Conservation (phyloP, 2,329 filamentous ascomycete species). For the Aspergillus brasiliensis region DNA sequence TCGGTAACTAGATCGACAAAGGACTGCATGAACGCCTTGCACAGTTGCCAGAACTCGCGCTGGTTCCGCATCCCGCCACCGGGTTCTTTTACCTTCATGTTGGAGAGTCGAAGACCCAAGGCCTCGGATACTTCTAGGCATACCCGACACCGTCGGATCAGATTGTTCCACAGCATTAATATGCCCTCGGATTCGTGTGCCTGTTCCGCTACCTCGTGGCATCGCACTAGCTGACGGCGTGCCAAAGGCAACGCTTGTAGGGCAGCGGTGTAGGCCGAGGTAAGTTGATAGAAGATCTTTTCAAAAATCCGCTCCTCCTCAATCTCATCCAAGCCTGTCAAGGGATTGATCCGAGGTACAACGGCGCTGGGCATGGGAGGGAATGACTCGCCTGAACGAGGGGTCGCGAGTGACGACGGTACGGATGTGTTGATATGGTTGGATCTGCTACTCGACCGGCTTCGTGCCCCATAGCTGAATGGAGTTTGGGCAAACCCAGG, state of each 20-base stretch:
- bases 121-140: conserved; percentile 73
- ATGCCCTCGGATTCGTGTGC: conserved; percentile 62
- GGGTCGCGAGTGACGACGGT: conserved; percentile 61
- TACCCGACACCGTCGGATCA: conserved; percentile 71
- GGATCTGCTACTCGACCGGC: conserved; percentile 54
- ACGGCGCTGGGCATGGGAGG: conserved; percentile 50
- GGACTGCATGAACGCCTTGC: conserved; percentile 60
- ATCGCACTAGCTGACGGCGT: conserved; percentile 65
- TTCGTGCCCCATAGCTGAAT: conserved; percentile 40
- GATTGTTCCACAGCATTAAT: conserved; percentile 66
- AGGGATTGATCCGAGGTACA: conserved; percentile 53
- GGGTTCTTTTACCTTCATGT: conserved; percentile 83
- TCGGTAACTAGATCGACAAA: conserved; percentile 52
- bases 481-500: conserved; percentile 35
- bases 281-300: conserved; percentile 75
- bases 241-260: conserved; percentile 71
- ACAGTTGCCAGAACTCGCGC: conserved; percentile 67
- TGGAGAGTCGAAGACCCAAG: conserved; percentile 71
- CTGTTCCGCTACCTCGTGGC: conserved; percentile 65
- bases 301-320: conserved; percentile 84
- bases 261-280: conserved; percentile 72
- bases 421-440: conserved; percentile 53
- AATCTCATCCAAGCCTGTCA: conserved; percentile 64
- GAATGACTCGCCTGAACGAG: conserved; percentile 81
- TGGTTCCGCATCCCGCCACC: conserved; percentile 64